Conservation (phyloP, 73 alveolate species). For the Blepharisma japonicum region DNA sequence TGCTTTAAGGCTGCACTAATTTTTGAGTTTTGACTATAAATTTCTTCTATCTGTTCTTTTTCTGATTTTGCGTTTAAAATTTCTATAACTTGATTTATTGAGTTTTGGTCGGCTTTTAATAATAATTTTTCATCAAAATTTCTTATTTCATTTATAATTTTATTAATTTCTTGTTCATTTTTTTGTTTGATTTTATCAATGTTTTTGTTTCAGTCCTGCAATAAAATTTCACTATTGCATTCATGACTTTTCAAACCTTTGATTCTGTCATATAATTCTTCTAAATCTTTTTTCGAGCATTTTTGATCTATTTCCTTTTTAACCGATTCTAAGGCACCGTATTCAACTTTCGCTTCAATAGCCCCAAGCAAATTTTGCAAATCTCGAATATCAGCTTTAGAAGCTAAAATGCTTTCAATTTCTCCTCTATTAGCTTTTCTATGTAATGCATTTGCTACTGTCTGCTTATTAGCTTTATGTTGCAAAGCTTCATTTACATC, state of each 20-base stretch:
- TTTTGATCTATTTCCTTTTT: slow-evolving; percentile 18
- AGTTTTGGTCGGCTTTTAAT: no score
- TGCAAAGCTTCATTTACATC: slow-evolving; percentile 82
- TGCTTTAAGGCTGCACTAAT: slow-evolving; percentile 5
- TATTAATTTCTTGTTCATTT: no score
- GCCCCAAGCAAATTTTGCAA: slow-evolving; percentile 36
- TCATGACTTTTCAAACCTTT: no score
- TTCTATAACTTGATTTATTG: no score
- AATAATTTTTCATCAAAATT: no score
- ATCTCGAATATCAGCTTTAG: slow-evolving; percentile 66
- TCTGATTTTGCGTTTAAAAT: background rate
- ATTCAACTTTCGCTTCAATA: slow-evolving; percentile 46
- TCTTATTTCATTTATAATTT: no score
- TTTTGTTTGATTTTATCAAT: no score
- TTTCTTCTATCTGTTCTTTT: slow-evolving; percentile 24
- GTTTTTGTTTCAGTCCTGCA: no score
- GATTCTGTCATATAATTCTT: no score
- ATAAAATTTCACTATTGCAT: no score
- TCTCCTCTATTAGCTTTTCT: slow-evolving; percentile 88
- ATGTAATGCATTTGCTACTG: slow-evolving; percentile 87
- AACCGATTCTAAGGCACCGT: slow-evolving; percentile 25
- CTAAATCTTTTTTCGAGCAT: slow-evolving; percentile 38
- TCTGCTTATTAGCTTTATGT: slow-evolving; percentile 83
- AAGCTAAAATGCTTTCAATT: slow-evolving; percentile 55
- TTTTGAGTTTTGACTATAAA: slow-evolving; percentile 1